A percentile compares a stretch with the other conserved stretches of the same genome.
These are phyloP conservation scores for Botrytis medusae DNA, from an alignment of 2,329 filamentous ascomycete species.

Conservation along the genomic window DNA sequence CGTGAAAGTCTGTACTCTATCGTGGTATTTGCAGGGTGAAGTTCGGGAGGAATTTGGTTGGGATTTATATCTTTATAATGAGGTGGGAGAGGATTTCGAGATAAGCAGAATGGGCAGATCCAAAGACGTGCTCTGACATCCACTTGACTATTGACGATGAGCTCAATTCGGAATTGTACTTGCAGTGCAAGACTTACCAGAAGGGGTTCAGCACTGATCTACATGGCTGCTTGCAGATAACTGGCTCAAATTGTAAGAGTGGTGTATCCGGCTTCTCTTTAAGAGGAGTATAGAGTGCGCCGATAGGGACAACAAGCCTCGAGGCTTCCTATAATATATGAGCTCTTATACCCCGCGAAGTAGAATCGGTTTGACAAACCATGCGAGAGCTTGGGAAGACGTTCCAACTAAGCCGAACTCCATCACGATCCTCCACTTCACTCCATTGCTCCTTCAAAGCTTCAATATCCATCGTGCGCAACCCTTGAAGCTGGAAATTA, in stretches of 20 bases:
- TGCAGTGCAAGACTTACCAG: slow-evolving; percentile 62
- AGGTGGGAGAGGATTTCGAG: slow-evolving; percentile 76
- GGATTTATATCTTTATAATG: slow-evolving; percentile 90
- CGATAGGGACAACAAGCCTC: slow-evolving; percentile 91
- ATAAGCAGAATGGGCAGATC: slow-evolving; percentile 88
- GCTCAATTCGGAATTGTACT: slow-evolving; percentile 16
- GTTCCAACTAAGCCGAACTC: slow-evolving; percentile 96
- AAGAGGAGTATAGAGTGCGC: slow-evolving; percentile 89
- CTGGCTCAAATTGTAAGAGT: slow-evolving; percentile 90
- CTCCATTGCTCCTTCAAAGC: slow-evolving; percentile 40
- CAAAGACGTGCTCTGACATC: slow-evolving; percentile 80
- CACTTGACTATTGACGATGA: slow-evolving; percentile 61
- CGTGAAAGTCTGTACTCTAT: slow-evolving; percentile 82
- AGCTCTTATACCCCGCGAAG: slow-evolving; percentile 23
- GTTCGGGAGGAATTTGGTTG: slow-evolving; percentile 78
- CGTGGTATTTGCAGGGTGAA: slow-evolving; percentile 81
- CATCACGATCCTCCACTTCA: slow-evolving; percentile 94
- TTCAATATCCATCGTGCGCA: slow-evolving; percentile 37
- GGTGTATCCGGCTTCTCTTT: slow-evolving; percentile 93
- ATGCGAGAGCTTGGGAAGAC: slow-evolving; percentile 97
- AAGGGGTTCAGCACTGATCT: slow-evolving; percentile 95
- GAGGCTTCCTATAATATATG: slow-evolving; percentile 73
- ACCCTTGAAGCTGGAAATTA: slow-evolving; percentile 13
- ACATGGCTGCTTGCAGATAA: slow-evolving; percentile 95
- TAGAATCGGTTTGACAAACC: slow-evolving; percentile 53